phyloP scores from a whole-genome alignment of 2,329 filamentous ascomycete genomes.

The Colletotrichum siamense region DNA sequence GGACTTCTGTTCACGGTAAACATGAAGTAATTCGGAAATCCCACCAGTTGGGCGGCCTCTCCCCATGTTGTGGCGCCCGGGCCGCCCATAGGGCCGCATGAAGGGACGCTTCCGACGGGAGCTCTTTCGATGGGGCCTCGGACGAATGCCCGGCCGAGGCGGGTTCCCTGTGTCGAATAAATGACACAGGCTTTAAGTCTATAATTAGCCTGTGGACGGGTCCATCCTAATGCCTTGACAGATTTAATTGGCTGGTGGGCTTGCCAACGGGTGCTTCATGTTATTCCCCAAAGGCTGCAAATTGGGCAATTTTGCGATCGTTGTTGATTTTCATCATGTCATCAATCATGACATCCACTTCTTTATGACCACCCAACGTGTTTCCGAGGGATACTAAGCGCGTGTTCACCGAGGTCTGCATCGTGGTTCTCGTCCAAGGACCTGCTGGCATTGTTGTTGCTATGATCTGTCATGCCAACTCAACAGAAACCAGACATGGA shows the following conservation, averaged over 20 bases:
- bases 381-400: fast-evolving
- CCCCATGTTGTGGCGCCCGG: background rate
- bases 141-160: background rate
- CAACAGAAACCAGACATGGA: background rate
- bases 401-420: background rate
- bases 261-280: background rate
- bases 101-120: background rate
- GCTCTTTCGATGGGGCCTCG: background rate
- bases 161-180: background rate
- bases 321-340: background rate
- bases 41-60: background rate
- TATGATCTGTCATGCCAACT: background rate
- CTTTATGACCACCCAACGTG: background rate
- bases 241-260: background rate
- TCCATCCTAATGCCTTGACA: background rate
- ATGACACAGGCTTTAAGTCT: background rate
- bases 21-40: background rate
- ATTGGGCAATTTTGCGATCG: background rate
- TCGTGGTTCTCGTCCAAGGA: background rate
- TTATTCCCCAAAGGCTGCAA: background rate
- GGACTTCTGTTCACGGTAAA: background rate
- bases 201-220: background rate
- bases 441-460: background rate
- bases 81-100: background rate
- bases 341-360: background rate